Base-by-base conservation (phyloP, 75 land plant species). In the Larix kaempferi region DNA sequence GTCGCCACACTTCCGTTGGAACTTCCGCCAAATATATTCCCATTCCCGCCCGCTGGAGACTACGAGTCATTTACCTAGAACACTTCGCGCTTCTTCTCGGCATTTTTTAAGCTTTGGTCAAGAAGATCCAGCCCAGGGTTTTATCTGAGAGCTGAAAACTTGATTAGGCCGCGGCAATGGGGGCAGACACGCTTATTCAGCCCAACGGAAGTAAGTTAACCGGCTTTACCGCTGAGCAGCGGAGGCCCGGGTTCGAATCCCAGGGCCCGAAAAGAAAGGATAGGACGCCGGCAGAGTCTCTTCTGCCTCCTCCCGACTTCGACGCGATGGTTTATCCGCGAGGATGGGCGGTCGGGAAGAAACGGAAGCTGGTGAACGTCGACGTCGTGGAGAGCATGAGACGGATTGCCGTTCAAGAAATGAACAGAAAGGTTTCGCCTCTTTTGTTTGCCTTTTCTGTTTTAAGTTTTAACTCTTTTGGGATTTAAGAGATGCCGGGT, bases 381-480 rank as follows among this genome's bases (percentile, higher is more conserved):
- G 96, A 95, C 76, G 98, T 95, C 58, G 98, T 95, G 33, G 96
- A 95, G 84, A 95, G 98, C 84, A 95, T 95, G 98, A 74, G 98
- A n/a, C 87, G 91, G 66, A 93, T 95, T 80, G 98, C 98, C 17
- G 86, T 95, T 26, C 98, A 95, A 66, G 96, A 95, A 81, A 93
- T 95, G 92, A 95, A 95, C 78, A 78, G 98, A 73, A 95, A 95
- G 98, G 96, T 93, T 13, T 44, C 65, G 26, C 69, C 35, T 65
- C 41, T 35, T 33, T 2, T 16, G n/a, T 59, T 2, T 59, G 61
- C 10, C n/a, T 78, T n/a, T 6, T 19, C 35, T 54, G 14, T 73
- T 57, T 60, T 41, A 3, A 13, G 12, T 22, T 74, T 74, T n/a
- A 8, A 6, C 23, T 17, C 17, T 19, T 10, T 74, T 74, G 23